Conservation (phyloP, 164 flowering plant species). For the Nymphaea thermarum region DNA sequence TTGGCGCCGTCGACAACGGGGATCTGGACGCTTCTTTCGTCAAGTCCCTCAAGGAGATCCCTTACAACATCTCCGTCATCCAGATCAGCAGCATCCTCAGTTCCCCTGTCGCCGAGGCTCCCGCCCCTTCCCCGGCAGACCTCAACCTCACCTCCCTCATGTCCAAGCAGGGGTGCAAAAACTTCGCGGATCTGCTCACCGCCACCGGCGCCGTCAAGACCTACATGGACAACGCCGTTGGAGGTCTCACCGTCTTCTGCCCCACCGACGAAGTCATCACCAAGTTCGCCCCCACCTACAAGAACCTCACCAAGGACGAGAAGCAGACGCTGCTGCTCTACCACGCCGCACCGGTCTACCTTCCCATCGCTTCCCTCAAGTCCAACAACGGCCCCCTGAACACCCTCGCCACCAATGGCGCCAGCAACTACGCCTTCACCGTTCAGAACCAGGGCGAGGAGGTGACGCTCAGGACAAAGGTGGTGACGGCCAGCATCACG, state of each 20-base stretch:
- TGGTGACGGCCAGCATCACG: constrained; percentile 47
- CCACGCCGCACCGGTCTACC: constrained; percentile 30
- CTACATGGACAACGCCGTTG: constrained; percentile 19
- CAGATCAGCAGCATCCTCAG: constrained; percentile 52
- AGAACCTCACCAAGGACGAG: constrained; percentile 25
- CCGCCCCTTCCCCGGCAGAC: constrained; percentile 41
- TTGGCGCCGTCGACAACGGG: constrained; percentile 42
- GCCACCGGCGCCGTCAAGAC: constrained; percentile 33
- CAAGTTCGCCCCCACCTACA: constrained; percentile 26
- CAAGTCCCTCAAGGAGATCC: constrained; percentile 56
- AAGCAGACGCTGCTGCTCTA: constrained; percentile 20
- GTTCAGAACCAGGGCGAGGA: constrained; percentile 29
- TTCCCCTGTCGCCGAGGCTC: constrained; percentile 78
- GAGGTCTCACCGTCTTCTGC: constrained; percentile 32
- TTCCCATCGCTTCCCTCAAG: constrained; percentile 27
- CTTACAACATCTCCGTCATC: constrained; percentile 69
- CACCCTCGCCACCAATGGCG: constrained; percentile 33
- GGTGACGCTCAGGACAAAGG: constrained; percentile 43
- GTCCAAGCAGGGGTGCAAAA: constrained; percentile 61
- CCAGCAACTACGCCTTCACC: constrained; percentile 20
- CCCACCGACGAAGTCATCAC: constrained; percentile 16
- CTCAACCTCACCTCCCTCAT: constrained; percentile 40
- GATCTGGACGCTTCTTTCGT: constrained; percentile 36
- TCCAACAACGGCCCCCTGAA: constrained; percentile 28
- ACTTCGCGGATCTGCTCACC: constrained; percentile 39